A percentile compares a stretch with the other conserved stretches of the same genome.
Conservation (phyloP, 2,329 filamentous ascomycete species). For the Tricladium varicosporioides region DNA sequence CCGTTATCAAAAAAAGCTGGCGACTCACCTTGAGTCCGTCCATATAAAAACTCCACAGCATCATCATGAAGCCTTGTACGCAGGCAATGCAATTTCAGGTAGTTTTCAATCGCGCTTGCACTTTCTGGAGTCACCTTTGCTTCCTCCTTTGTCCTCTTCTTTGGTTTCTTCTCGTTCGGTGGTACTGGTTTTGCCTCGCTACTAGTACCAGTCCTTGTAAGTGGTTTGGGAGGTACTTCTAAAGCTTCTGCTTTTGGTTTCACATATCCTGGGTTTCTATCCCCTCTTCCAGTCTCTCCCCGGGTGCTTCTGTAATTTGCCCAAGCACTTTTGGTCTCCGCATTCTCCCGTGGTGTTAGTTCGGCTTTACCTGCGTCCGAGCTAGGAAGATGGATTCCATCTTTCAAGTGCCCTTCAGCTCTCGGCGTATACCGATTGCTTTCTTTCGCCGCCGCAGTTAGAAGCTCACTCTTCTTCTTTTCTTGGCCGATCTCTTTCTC, state of each 20-base stretch:
- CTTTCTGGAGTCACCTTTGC: conserved; percentile 8
- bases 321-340: too few relatives aligned
- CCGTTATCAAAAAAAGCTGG: not conserved
- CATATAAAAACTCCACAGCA: conserved; percentile 30
- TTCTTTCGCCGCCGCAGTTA: too few relatives aligned
- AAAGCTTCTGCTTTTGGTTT: too few relatives aligned
- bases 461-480: not conserved
- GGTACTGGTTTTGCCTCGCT: not conserved
- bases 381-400: too few relatives aligned
- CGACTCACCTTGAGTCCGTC: conserved; percentile 15
- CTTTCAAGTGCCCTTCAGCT: too few relatives aligned
- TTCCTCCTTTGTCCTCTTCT: conserved; percentile 8
- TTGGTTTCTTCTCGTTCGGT: conserved; percentile 4
- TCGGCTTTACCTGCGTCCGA: too few relatives aligned
- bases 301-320: too few relatives aligned
- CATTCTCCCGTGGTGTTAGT: too few relatives aligned
- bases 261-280: too few relatives aligned
- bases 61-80: conserved; percentile 23
- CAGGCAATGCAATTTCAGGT: conserved; percentile 28
- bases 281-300: too few relatives aligned
- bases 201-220: not conserved
- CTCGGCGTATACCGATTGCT: too few relatives aligned
- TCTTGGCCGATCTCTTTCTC: conserved; percentile 1
- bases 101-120: conserved; percentile 11
- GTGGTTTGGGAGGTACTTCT: too few relatives aligned